Evolutionary conservation across 169 alveolate species (phyloP).

Genomic region (Eimeria falciformis): DNA sequence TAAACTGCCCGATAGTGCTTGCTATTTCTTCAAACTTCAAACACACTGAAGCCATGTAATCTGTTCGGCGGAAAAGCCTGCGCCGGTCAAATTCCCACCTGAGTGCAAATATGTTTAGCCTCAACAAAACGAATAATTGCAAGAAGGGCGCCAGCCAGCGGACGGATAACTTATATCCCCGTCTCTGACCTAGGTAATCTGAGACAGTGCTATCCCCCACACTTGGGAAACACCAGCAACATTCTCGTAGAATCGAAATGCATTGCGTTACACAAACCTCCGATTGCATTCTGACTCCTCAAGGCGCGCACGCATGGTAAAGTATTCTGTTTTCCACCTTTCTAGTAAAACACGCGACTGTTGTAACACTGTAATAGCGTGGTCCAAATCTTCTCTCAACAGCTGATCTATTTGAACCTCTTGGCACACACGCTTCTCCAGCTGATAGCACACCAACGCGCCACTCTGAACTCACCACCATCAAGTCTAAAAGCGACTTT

Average conservation of each 20-base stretch:
- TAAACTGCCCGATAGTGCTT: slow-evolving; percentile 89
- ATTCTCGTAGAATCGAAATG: not conserved
- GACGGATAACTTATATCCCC: no score
- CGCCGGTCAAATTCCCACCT: slow-evolving; percentile 90
- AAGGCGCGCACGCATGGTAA: slow-evolving; percentile 56
- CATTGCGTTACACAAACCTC: slow-evolving; percentile 14
- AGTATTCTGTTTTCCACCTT: slow-evolving; percentile 66
- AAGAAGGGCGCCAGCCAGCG: no score
- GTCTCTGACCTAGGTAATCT: no score
- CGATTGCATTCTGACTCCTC: slow-evolving; percentile 68
- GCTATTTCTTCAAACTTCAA: slow-evolving; percentile 89
- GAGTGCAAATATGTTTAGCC: not conserved
- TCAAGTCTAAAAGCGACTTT: no score
- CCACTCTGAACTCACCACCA: no score
- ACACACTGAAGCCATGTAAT: slow-evolving; percentile 90
- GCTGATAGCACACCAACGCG: slow-evolving; percentile 1
- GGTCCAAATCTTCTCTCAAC: slow-evolving; percentile 25
- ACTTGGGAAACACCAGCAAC: no score
- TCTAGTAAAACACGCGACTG: slow-evolving; percentile 56
- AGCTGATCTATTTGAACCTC: slow-evolving; percentile 60
- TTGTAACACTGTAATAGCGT: slow-evolving; percentile 32
- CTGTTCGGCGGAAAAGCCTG: slow-evolving; percentile 87
- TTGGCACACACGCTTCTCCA: slow-evolving; percentile 58
- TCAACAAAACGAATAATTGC: not conserved
- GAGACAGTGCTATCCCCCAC: no score